A percentile compares a stretch with the other conserved stretches of the same genome.
Evolutionary conservation across 805 yeast species (phyloP).

Genomic region (Candida pini): DNA sequence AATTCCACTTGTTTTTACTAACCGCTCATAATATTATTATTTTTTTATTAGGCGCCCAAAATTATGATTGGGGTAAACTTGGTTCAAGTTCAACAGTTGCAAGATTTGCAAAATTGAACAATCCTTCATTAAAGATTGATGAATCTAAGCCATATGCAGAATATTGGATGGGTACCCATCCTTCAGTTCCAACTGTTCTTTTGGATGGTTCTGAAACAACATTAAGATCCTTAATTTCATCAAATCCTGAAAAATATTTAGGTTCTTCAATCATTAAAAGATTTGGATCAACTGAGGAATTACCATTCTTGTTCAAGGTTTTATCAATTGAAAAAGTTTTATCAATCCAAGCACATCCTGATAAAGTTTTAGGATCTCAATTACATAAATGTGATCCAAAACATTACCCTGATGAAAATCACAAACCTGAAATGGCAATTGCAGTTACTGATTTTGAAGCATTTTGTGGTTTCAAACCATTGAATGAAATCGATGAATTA

Average conservation of each 20-base stretch:
- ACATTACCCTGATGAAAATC: conserved; percentile 96
- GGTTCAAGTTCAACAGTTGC: conserved; percentile 89
- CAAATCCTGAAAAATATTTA: conserved; percentile 52
- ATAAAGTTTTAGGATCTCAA: conserved; percentile 72
- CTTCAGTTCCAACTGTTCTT: conserved; percentile 74
- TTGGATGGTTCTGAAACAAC: conserved; percentile 49
- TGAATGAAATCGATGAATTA: conserved; percentile 65
- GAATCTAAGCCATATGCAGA: conserved; percentile 90
- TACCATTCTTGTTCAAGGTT: conserved; percentile 93
- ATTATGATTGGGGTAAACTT: conserved; percentile 51
- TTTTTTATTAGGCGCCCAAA: conserved; percentile 28
- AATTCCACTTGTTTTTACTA: background rate
- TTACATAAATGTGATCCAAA: conserved; percentile 81
- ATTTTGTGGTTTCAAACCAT: conserved; percentile 95
- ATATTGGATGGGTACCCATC: conserved; percentile 99
- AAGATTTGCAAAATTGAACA: conserved; percentile 68
- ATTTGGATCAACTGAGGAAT: conserved; percentile 63
- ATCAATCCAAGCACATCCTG: conserved; percentile 97
- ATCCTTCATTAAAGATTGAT: conserved; percentile 56
- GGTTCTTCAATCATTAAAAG: conserved; percentile 54
- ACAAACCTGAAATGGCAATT: conserved; percentile 99
- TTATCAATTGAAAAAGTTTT: conserved; percentile 88
- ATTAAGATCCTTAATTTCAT: conserved; percentile 62
- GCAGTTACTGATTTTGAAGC: conserved; percentile 96
- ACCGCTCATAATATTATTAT: background rate